A percentile compares a stretch with the other conserved stretches of the same genome.
Conservation (phyloP, 495 filamentous ascomycete species). For the Aspergillus sclerotiicarbonarius region DNA sequence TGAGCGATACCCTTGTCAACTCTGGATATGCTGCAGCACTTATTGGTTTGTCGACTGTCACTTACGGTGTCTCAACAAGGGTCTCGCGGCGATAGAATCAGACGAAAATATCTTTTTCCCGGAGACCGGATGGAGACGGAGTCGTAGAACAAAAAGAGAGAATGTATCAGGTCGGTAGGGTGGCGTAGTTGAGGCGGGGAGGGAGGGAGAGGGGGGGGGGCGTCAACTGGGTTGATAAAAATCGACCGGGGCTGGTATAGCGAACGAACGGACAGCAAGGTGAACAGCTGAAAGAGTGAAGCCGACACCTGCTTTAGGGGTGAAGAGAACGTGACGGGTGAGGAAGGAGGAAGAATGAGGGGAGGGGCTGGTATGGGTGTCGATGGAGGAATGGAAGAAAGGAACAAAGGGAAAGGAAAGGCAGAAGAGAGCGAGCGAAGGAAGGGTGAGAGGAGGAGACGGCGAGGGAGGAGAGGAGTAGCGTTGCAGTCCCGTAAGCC, state of each 20-base stretch:
- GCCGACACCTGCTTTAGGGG: slow-evolving; percentile 60
- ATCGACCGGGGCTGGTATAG: slow-evolving; percentile 14
- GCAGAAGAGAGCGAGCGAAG: slow-evolving; percentile 22
- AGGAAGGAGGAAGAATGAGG: slow-evolving; percentile 29
- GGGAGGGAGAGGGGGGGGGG: neutral
- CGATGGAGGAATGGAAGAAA: slow-evolving; percentile 45
- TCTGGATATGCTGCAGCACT: neutral
- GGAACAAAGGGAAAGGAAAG: slow-evolving; percentile 39
- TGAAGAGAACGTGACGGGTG: slow-evolving; percentile 27
- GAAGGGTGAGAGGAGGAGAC: slow-evolving; percentile 12
- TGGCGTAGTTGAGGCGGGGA: slow-evolving; percentile 11
- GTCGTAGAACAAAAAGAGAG: slow-evolving; percentile 14
- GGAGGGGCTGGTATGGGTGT: slow-evolving; percentile 39
- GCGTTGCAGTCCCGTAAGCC: slow-evolving; percentile 20
- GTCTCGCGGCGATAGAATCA: neutral
- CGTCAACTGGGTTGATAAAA: slow-evolving; percentile 5
- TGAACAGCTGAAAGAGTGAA: slow-evolving; percentile 81
- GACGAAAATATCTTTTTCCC: neutral
- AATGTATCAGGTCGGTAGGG: slow-evolving; percentile 21
- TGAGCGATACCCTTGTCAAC: neutral
- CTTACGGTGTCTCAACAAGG: slow-evolving; percentile 9
- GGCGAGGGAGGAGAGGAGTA: slow-evolving; percentile 23
- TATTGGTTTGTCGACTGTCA: neutral
- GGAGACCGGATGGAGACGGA: slow-evolving; percentile 2
- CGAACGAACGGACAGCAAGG: slow-evolving; percentile 55